phyloP scores from a whole-genome alignment of 148 eudicot genomes.

The Spergularia bocconei region DNA sequence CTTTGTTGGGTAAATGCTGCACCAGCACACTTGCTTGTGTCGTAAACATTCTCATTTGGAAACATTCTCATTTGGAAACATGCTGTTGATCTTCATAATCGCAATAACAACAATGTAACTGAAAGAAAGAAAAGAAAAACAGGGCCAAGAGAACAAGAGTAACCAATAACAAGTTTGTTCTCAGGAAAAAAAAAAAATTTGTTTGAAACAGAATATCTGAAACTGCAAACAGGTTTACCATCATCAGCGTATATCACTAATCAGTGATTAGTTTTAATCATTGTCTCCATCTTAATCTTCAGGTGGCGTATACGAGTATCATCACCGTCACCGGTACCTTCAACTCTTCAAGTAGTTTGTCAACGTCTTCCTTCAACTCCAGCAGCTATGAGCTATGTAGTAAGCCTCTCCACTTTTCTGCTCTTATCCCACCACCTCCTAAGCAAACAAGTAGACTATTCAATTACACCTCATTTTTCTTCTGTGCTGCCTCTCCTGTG shows the following conservation, averaged over 20 bases:
- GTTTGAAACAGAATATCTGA: too few relatives aligned
- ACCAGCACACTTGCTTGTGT: too few relatives aligned
- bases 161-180: too few relatives aligned
- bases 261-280: not conserved
- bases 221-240: too few relatives aligned
- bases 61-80: too few relatives aligned
- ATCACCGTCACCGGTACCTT: constrained; percentile 63
- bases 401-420: constrained; percentile 87
- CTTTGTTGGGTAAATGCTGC: too few relatives aligned
- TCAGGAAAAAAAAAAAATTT: too few relatives aligned
- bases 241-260: not conserved
- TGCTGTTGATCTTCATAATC: too few relatives aligned
- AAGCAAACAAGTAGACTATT: constrained; percentile 76
- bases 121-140: too few relatives aligned
- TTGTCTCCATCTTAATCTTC: constrained; percentile 34
- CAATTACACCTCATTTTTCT: constrained; percentile 75
- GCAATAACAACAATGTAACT: too few relatives aligned
- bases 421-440: constrained; percentile 59
- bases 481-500: constrained; percentile 72
- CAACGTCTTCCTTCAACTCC: constrained; percentile 81
- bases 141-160: too few relatives aligned
- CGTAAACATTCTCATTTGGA: too few relatives aligned
- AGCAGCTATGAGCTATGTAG: constrained; percentile 49
- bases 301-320: constrained; percentile 36
- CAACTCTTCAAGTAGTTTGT: constrained; percentile 74